phyloP scores from a whole-genome alignment of 1,284 basidiomycete species.

The Leccinum fuscescens region DNA sequence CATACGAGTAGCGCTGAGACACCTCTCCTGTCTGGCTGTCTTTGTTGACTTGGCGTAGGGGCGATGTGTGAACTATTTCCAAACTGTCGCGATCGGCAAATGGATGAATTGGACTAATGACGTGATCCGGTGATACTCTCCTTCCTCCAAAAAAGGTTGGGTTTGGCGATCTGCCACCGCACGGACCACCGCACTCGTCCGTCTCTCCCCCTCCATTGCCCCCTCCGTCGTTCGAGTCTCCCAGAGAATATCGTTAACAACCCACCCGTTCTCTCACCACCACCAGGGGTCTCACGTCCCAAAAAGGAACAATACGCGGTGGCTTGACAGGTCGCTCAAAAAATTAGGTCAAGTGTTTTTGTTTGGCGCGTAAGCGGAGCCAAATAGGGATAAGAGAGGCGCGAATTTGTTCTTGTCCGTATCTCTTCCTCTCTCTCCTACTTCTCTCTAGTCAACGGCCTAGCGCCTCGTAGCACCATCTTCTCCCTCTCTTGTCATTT shows the following conservation, averaged over 20 bases:
- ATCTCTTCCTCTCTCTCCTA: slow-evolving; percentile 52
- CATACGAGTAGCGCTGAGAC: not conserved
- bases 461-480: slow-evolving; percentile 49
- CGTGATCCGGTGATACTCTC: slow-evolving; percentile 33
- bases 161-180: slow-evolving; percentile 30
- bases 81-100: slow-evolving; percentile 31
- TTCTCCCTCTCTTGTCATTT: slow-evolving; percentile 48
- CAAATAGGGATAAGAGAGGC: slow-evolving; percentile 53
- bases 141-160: slow-evolving; percentile 11
- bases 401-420: slow-evolving; percentile 36
- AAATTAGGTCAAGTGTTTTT: slow-evolving; percentile 37
- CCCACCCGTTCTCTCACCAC: not conserved
- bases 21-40: slow-evolving; percentile 5
- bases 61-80: slow-evolving; percentile 14
- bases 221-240: not conserved
- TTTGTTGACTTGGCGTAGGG: slow-evolving; percentile 2
- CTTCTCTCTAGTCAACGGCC: slow-evolving; percentile 43
- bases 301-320: slow-evolving; percentile 1
- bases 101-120: slow-evolving; percentile 29
- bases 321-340: slow-evolving; percentile 10
- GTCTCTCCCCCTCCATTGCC: not conserved
- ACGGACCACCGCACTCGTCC: slow-evolving; percentile 25
- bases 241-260: not conserved
- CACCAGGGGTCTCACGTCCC: slow-evolving; percentile 1
- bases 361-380: slow-evolving; percentile 43